Percentiles rank a stretch among this genome's conserved stretches.
phyloP scores from a whole-genome alignment of 192 early-diverging fungal genomes.

The Coemansia biformis region DNA sequence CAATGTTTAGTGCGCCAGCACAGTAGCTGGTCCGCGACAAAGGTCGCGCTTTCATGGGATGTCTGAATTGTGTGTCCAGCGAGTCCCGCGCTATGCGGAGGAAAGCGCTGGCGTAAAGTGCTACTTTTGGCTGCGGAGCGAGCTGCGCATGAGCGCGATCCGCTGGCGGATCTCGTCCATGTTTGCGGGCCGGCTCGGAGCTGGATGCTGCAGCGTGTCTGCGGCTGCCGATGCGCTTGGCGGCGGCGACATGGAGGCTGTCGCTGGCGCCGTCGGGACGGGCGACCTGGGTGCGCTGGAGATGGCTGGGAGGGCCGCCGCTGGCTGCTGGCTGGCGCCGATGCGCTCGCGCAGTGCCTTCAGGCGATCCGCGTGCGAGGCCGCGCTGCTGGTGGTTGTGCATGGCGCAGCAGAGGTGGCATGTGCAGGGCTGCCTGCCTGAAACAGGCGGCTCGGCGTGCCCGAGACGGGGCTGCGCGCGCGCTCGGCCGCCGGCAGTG shows the following conservation, averaged over 20 bases:
- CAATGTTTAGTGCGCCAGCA: conserved; percentile 23
- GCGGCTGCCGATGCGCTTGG: too few relatives aligned
- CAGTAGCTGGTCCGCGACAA: too few relatives aligned
- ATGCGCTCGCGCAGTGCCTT: conserved; percentile 31
- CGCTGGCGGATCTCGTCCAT: conserved; percentile 25
- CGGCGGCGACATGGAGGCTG: background rate
- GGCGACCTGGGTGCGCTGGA: background rate
- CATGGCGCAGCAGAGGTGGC: background rate
- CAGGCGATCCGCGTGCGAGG: conserved; percentile 9
- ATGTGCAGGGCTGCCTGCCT: too few relatives aligned
- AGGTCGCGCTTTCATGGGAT: too few relatives aligned
- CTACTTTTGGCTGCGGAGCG: conserved; percentile 19
- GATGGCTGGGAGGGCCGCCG: background rate
- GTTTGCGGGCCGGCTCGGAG: conserved; percentile 1
- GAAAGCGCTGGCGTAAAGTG: too few relatives aligned
- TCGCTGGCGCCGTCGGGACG: background rate
- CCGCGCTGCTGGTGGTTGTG: background rate
- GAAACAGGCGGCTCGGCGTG: too few relatives aligned
- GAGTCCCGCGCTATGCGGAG: too few relatives aligned
- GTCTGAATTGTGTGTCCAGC: too few relatives aligned
- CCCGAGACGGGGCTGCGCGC: background rate
- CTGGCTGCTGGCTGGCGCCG: background rate
- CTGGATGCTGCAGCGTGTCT: background rate
- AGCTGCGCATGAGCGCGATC: conserved; percentile 29
- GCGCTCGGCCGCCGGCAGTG: background rate